Evolutionary conservation across 345 rosid species (phyloP).

Genomic region (Adansonia digitata): DNA sequence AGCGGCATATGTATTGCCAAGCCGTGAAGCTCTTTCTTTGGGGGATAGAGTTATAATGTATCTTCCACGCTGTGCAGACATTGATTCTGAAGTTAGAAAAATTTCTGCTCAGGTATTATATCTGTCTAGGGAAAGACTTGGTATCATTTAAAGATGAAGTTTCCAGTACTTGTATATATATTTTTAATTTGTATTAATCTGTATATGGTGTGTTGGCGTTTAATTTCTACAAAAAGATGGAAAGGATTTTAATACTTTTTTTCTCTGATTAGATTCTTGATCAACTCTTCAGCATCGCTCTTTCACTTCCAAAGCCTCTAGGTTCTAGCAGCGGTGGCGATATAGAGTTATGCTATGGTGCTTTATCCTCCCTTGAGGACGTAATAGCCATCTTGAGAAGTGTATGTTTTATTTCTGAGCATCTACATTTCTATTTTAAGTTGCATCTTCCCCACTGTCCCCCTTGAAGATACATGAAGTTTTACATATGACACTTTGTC

Average conservation of each 20-base stretch:
- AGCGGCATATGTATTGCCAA: slow-evolving; percentile 91
- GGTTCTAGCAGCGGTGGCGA: slow-evolving; percentile 44
- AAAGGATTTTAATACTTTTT: slow-evolving; percentile 3
- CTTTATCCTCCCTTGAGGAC: slow-evolving; percentile 92
- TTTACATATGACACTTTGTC: background rate
- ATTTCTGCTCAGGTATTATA: slow-evolving; percentile 77
- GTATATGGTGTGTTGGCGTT: slow-evolving; percentile 7
- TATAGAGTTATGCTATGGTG: slow-evolving; percentile 65
- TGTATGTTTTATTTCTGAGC: slow-evolving; percentile 38
- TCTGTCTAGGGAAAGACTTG: background rate
- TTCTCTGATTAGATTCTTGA: slow-evolving; percentile 62
- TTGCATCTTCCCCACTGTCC: background rate
- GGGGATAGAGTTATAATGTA: slow-evolving; percentile 89
- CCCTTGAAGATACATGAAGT: background rate
- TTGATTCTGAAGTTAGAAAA: slow-evolving; percentile 87
- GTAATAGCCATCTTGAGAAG: slow-evolving; percentile 91
- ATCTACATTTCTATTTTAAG: too few relatives aligned
- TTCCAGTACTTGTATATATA: background rate
- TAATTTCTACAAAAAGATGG: background rate
- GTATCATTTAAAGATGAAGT: slow-evolving; percentile 13
- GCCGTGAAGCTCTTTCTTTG: slow-evolving; percentile 83
- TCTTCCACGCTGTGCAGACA: slow-evolving; percentile 98
- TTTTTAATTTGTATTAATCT: slow-evolving; percentile 6
- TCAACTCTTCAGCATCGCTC: slow-evolving; percentile 86
- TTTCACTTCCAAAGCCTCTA: slow-evolving; percentile 78